These are phyloP conservation scores for Myriangium duriaei DNA, from an alignment of 2,329 filamentous ascomycete species.

Conservation along the genomic window DNA sequence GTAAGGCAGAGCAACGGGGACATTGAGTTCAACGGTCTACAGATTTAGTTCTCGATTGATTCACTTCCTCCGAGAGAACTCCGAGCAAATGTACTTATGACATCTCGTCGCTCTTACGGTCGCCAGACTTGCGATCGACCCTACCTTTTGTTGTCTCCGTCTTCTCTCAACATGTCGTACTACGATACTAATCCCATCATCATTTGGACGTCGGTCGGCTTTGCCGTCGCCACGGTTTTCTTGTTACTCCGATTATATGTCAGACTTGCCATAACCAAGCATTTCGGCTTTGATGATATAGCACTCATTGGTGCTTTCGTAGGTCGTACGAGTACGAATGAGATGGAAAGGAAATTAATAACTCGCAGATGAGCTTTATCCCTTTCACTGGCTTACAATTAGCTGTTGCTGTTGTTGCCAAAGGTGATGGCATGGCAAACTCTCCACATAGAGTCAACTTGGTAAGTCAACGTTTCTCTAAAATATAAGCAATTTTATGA, in stretches of 20 bases:
- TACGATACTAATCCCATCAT: background rate
- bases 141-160: too few relatives aligned
- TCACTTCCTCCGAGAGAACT: too few relatives aligned
- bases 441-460: background rate
- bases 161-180: background rate
- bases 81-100: too few relatives aligned
- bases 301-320: slow-evolving; percentile 29
- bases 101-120: too few relatives aligned
- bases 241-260: slow-evolving; percentile 25
- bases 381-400: background rate
- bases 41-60: too few relatives aligned
- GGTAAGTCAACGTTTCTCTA: background rate
- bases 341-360: background rate
- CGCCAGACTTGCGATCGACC: too few relatives aligned
- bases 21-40: too few relatives aligned
- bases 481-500: background rate
- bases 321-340: slow-evolving; percentile 10
- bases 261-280: slow-evolving; percentile 25
- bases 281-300: slow-evolving; percentile 33
- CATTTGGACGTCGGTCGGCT: background rate
- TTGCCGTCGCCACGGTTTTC: slow-evolving; percentile 3
- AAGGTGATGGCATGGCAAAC: background rate
- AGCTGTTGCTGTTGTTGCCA: background rate
- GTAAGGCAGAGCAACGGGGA: too few relatives aligned
- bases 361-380: background rate